Conservation (phyloP, 2,329 filamentous ascomycete genomes). For the Zasmidium citrigriseum region DNA sequence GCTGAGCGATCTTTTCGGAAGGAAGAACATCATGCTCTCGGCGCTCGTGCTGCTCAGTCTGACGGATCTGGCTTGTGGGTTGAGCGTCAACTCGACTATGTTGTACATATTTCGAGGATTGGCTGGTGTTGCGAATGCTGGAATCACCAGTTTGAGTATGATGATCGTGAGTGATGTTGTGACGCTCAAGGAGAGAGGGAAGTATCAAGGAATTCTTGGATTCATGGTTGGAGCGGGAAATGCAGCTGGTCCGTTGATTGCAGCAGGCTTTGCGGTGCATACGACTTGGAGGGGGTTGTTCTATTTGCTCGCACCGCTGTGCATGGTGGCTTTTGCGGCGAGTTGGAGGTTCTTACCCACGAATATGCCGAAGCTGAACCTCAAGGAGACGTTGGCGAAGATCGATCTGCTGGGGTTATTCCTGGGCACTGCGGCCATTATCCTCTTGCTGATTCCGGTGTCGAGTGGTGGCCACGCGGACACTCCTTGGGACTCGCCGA, state of each 20-base stretch:
- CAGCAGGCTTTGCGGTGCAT: slow-evolving; percentile 46
- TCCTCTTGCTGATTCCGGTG: slow-evolving; percentile 64
- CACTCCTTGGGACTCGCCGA: slow-evolving; percentile 54
- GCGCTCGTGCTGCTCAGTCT: slow-evolving; percentile 56
- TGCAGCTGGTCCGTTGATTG: slow-evolving; percentile 50
- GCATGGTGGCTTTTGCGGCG: slow-evolving; percentile 48
- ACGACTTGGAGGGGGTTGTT: slow-evolving; percentile 49
- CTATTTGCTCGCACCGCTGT: slow-evolving; percentile 56
- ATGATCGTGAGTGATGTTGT: slow-evolving; percentile 65
- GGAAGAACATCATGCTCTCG: slow-evolving; percentile 59
- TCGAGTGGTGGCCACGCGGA: slow-evolving; percentile 55
- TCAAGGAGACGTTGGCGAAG: slow-evolving; percentile 52
- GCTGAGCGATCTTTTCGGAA: slow-evolving; percentile 37
- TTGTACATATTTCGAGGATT: slow-evolving; percentile 63
- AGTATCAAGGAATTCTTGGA: slow-evolving; percentile 50
- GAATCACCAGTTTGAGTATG: slow-evolving; percentile 60
- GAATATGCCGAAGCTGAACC: slow-evolving; percentile 49
- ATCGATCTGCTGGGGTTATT: slow-evolving; percentile 63
- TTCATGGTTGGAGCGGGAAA: slow-evolving; percentile 49
- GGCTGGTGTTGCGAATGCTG: slow-evolving; percentile 63
- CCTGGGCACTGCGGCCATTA: slow-evolving; percentile 56
- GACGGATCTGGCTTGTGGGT: slow-evolving; percentile 61
- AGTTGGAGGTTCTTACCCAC: slow-evolving; percentile 55
- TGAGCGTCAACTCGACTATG: slow-evolving; percentile 57
- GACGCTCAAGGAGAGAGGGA: slow-evolving; percentile 60